phyloP scores from a whole-genome alignment of 306 rosid species.

The Dicorynia guianensis region DNA sequence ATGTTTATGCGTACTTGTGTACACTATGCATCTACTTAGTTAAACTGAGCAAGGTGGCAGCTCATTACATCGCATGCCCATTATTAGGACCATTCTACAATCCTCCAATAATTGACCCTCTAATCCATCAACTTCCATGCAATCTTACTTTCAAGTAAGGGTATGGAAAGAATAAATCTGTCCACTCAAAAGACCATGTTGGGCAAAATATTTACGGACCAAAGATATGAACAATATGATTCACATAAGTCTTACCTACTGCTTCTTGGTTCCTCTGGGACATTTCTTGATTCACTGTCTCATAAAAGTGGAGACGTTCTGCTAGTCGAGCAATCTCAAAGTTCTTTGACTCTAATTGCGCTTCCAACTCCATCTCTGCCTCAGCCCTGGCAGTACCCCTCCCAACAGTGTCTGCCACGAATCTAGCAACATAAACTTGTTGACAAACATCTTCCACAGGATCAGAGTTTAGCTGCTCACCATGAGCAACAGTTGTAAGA shows the following conservation, averaged over 20 bases:
- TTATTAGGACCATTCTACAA: conserved; percentile 4
- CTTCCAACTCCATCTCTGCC: conserved; percentile 81
- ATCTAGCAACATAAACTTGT: conserved; percentile 83
- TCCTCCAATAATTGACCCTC: not conserved
- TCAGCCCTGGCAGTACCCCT: conserved; percentile 86
- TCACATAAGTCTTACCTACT: conserved; percentile 66
- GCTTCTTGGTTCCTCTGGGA: conserved; percentile 97
- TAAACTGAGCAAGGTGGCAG: not conserved
- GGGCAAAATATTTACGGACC: conserved; percentile 15
- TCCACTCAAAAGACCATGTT: not conserved
- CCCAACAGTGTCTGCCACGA: conserved; percentile 78
- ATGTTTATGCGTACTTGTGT: not conserved
- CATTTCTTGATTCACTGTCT: conserved; percentile 97
- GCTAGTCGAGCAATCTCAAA: conserved; percentile 88
- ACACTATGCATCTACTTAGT: not conserved
- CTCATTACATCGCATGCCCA: conserved; percentile 7
- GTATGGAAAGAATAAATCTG: not conserved
- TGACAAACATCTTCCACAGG: conserved; percentile 71
- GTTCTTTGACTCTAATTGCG: conserved; percentile 77
- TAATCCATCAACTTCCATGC: not conserved
- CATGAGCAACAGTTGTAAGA: conserved; percentile 48
- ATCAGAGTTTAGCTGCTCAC: conserved; percentile 59
- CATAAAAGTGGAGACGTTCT: conserved; percentile 86
- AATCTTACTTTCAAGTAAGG: conserved; percentile 1
- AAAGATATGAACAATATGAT: not conserved